Base-by-base conservation (phyloP, 2,329 filamentous ascomycete species). In the Fusarium burgessii region DNA sequence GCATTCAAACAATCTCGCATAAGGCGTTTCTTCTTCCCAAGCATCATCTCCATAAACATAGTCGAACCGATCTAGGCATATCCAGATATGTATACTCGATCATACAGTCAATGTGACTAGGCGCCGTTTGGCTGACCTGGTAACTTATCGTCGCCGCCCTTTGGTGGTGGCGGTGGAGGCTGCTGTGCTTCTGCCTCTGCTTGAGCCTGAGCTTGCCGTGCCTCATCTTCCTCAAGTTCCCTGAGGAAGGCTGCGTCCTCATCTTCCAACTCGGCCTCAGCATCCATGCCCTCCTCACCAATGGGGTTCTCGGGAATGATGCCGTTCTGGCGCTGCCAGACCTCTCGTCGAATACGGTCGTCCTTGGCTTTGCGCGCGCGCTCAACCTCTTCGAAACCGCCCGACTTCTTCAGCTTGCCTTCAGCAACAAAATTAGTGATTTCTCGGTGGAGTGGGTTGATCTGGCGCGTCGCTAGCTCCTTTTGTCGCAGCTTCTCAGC, bases 301-400 rank as follows among this genome's bases (percentile, higher is more conserved):
- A 81, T 80, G 11, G 79, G 78, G 1, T 85, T 78, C 14, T 85
- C 85, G 1, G 83, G 78, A 20, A 85, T 62, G 18, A 88, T 80
- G 15, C 89, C 89, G 73, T 91, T 91, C 83, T 88, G 86, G 43
- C 88, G 82, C 74, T 91, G 89, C 90, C 90, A 92, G 15, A 91
- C 93, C 80, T 98, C 95, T 75, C 89, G 91, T 62, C 95, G 87
- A 64, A 94, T 94, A 74, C 89, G 88, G 66, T 98, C 96, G 76
- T 99, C 96, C 79, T 95, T 97, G 38, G 91, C 89, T 78, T 91
- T 92, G 52, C 96, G 87, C 47, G 93, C 86, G 57, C 96, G 88
- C 82, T 99, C 96, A 1, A 95, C 92, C 82, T 99, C 96, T 80
- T 98, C 96, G 52, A 97, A 91, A 0, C 96, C 96, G 42, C 96